Conservation (phyloP, 1,139 yeast genomes). For the Yarrowia galli region DNA sequence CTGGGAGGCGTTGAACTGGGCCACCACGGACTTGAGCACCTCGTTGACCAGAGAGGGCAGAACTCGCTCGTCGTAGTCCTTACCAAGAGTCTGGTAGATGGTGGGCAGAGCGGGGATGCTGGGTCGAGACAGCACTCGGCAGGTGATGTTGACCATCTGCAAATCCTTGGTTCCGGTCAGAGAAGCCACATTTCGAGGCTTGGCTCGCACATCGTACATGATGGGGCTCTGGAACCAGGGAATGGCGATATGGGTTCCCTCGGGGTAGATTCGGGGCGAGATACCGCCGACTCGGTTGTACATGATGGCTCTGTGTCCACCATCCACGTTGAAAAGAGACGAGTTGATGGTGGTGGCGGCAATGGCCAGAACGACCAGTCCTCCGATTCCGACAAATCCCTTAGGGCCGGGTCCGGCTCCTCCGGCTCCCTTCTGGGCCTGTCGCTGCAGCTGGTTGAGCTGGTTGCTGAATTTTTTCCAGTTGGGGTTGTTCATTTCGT, state of each 20-base stretch:
- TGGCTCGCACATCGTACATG: conserved; percentile 93
- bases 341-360: conserved; percentile 71
- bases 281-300: conserved; percentile 91
- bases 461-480: conserved; percentile 35
- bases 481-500: conserved; percentile 35
- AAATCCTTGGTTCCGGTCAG: conserved; percentile 97
- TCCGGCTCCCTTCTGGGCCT: conserved; percentile 61
- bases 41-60: conserved; percentile 97
- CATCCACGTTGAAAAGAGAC: conserved; percentile 93
- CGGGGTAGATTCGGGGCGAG: conserved; percentile 81
- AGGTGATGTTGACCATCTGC: conserved; percentile 98
- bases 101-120: conserved; percentile 77
- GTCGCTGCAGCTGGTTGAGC: conserved; percentile 37
- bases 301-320: conserved; percentile 98
- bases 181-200: conserved; percentile 96
- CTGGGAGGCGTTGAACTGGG: conserved; percentile 98
- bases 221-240: conserved; percentile 97
- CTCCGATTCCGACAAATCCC: conserved; percentile 73
- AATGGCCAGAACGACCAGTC: conserved; percentile 75
- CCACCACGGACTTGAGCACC: conserved; percentile 94
- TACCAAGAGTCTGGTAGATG: conserved; percentile 89
- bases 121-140: conserved; percentile 95
- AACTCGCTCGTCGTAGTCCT: conserved; percentile 94
- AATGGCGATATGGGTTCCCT: conserved; percentile 92
- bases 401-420: conserved; percentile 53